Evolutionary conservation across 208 protist genomes (phyloP), one percentile per base, ranked within the genome.

Genomic region (Wallacemonas sp.): DNA sequence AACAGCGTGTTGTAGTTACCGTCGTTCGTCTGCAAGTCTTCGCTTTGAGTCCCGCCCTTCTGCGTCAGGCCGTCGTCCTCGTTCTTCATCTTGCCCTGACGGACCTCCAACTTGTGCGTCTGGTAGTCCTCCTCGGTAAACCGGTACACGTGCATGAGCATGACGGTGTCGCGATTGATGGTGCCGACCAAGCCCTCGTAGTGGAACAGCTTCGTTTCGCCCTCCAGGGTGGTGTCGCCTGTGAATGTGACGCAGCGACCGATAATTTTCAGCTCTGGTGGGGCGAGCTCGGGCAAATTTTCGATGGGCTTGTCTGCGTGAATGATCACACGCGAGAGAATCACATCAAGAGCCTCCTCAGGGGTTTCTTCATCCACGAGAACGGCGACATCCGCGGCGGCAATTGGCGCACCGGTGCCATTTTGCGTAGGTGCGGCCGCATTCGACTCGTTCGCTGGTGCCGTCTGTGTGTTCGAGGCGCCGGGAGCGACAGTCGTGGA

Each of bases 231-330:
- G 11, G 84, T 86, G 39, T 93, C 89, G 1, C 77, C 84, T 1
- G 63, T 65, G 74, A 95, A 91, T 3, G 74, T 86, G 28, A 95
- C 84, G 49, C 78, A 86, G 23, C 86, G 84, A 0, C 89, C 89
- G 36, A 95, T 93, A 50, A 95, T 76, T 61, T 89, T 89, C 45
- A 95, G 67, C 72, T 95, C 86, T 2, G 81, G 84, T 36, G 78
- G 75, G 0, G 64, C 29, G 32, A 93, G 67, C 12, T 46, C 2
- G 16, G 89, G 89, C 31, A 95, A 36, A 44, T 91, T 72, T 49
- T 83, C 76, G 29, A 91, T 87, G 0, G 82, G 77, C 25, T 67
- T 73, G 54, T 91, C 67, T 0, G 55, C 36, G 61, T 88, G 79
- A 38, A 92, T 89, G 18, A 89, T 70, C 0, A 62, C 59, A 8